Percentiles rank a stretch among this genome's conserved stretches.
Evolutionary conservation across 2,329 filamentous ascomycete species (phyloP).

Genomic region (Paracorniculantispora psalliotae): DNA sequence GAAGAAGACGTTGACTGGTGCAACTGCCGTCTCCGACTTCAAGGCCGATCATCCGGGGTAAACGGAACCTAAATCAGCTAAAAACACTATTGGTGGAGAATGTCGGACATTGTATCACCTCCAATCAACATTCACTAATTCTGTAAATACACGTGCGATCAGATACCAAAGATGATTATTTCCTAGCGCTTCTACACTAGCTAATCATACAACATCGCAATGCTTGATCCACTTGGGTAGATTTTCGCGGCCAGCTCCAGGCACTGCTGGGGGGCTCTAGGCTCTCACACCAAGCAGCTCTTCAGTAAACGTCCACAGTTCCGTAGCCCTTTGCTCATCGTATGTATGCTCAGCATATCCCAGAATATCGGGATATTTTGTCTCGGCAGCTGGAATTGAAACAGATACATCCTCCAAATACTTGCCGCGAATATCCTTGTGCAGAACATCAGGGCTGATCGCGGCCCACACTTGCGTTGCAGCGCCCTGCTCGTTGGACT

Average conservation of each 20-base stretch:
- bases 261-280: not conserved
- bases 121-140: not conserved
- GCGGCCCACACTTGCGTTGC: slow-evolving; percentile 40
- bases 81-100: not conserved
- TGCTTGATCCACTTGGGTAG: not conserved
- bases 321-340: not conserved
- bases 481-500: slow-evolving; percentile 37
- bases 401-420: slow-evolving; percentile 33
- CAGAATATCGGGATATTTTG: not conserved
- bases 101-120: not conserved
- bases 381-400: not conserved
- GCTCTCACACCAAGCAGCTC: not conserved
- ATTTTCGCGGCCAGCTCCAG: too few relatives aligned
- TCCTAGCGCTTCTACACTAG: not conserved
- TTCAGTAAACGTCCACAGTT: not conserved
- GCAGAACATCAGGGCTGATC: slow-evolving; percentile 27
- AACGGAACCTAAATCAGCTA: too few relatives aligned
- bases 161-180: not conserved
- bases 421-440: slow-evolving; percentile 36
- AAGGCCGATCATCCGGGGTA: too few relatives aligned
- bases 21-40: too few relatives aligned
- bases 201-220: not conserved
- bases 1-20: not conserved
- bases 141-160: not conserved
- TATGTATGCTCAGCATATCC: not conserved